Evolutionary conservation across 345 rosid genomes (phyloP).

Genomic region (Abelmoschus esculentus): DNA sequence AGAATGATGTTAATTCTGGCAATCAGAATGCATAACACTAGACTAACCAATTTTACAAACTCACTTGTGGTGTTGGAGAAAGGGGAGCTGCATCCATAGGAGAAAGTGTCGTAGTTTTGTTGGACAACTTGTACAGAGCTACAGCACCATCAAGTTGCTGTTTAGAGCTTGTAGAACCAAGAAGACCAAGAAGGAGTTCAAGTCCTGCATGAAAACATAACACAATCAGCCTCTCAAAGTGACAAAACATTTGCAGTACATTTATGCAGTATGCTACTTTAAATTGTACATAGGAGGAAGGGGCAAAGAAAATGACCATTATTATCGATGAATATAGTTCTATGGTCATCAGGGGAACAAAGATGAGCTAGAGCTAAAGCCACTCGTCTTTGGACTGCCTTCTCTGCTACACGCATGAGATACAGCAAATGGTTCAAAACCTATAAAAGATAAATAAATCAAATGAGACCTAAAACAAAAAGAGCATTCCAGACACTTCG

Average conservation of each 20-base stretch:
- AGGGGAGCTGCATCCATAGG: conserved; percentile 95
- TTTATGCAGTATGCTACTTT: not conserved
- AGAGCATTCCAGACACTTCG: not conserved
- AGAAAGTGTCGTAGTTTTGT: conserved; percentile 77
- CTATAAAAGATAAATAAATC: conserved; percentile 34
- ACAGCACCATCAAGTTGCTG: conserved; percentile 96
- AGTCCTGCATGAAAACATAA: conserved; percentile 48
- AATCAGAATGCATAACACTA: conserved; percentile 3
- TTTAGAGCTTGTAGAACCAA: conserved; percentile 61
- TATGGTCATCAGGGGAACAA: conserved; percentile 80
- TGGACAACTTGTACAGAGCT: conserved; percentile 77
- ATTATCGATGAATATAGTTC: conserved; percentile 73
- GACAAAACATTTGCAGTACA: conserved; percentile 18
- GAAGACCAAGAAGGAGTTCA: conserved; percentile 82
- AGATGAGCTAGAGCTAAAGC: conserved; percentile 96
- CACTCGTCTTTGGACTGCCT: conserved; percentile 75
- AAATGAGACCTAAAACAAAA: not conserved
- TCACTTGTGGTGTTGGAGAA: conserved; percentile 91
- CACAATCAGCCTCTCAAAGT: conserved; percentile 16
- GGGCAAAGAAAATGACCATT: conserved; percentile 35
- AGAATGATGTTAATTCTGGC: too few species aligned
- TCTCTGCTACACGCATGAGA: conserved; percentile 79
- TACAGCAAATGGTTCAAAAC: conserved; percentile 80
- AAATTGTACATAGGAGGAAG: not conserved
- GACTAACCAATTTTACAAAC: conserved; percentile 13